A percentile compares a stretch with the other conserved stretches of the same genome.
These are phyloP conservation scores for Laetiporus sulphureus DNA, from an alignment of 1,284 basidiomycete species.

Conservation along the genomic window DNA sequence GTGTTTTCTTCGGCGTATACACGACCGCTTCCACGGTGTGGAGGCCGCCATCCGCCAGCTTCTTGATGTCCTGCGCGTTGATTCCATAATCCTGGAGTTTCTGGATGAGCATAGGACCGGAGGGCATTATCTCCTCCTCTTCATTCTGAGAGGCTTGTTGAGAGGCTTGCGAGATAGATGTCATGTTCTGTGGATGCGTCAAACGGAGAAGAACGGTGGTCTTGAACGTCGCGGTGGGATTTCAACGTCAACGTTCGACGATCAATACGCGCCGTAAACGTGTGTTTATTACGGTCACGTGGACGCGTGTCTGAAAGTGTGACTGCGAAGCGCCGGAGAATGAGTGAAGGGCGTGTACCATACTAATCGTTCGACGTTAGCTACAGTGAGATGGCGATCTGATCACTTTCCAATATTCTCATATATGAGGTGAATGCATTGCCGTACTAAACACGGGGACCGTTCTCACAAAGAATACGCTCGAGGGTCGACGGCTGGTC, in stretches of 20 bases:
- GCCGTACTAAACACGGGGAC: background rate
- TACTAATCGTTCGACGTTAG: no score
- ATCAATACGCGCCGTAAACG: no score
- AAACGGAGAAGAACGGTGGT: no score
- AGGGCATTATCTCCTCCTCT: constrained; percentile 51
- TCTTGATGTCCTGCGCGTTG: constrained; percentile 89
- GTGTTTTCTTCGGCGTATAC: constrained; percentile 93
- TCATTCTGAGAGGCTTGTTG: constrained; percentile 52
- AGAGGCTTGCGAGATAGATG: constrained; percentile 38
- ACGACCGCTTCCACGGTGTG: constrained; percentile 96
- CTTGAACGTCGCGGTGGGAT: no score
- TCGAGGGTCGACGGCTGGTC: constrained; percentile 11
- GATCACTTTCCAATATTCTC: no score
- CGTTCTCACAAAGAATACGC: background rate
- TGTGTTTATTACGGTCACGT: no score
- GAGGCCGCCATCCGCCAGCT: constrained; percentile 88
- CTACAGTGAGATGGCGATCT: no score
- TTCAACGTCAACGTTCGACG: no score
- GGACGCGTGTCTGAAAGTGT: no score
- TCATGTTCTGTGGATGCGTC: constrained; percentile 13
- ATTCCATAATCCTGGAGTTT: constrained; percentile 93
- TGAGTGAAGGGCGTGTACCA: no score
- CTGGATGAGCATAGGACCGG: constrained; percentile 75
- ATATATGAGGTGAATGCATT: no score
- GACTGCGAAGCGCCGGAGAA: no score